These are phyloP conservation scores for Chlamydomonas sphaeroides DNA, from an alignment of 139 green algal genomes.

Conservation along the genomic window DNA sequence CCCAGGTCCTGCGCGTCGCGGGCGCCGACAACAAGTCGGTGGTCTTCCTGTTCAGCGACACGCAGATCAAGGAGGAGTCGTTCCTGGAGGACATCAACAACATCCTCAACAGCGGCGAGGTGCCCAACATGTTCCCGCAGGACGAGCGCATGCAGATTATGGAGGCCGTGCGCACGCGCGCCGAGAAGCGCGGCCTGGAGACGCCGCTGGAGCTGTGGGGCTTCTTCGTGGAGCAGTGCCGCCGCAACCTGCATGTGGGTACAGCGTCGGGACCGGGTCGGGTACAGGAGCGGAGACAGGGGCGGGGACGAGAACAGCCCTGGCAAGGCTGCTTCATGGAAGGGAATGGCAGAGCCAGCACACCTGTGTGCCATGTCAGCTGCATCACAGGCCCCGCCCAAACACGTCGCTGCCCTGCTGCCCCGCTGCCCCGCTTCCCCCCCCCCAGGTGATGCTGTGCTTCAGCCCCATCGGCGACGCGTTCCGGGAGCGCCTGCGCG, in stretches of 20 bases:
- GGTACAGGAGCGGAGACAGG: too few species aligned
- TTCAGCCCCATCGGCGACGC: constrained; percentile 75
- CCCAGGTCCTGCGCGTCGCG: constrained; percentile 59
- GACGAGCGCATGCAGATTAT: constrained; percentile 76
- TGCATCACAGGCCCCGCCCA: too few species aligned
- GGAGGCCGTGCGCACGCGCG: constrained; percentile 69
- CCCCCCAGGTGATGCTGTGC: constrained; percentile 76
- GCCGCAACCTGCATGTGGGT: constrained; percentile 76
- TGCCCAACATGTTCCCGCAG: constrained; percentile 82
- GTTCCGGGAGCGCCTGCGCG: constrained; percentile 77
- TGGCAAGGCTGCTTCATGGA: too few species aligned
- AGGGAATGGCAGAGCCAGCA: too few species aligned
- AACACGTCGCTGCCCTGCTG: too few species aligned
- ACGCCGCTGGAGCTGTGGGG: constrained; percentile 79
- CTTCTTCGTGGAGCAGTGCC: constrained; percentile 73
- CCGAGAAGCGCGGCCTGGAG: constrained; percentile 73
- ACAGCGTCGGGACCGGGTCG: constrained; percentile 70
- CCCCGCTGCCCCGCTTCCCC: too few species aligned
- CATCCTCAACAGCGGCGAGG: constrained; percentile 82
- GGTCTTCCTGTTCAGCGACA: constrained; percentile 83
- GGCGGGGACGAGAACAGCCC: too few species aligned
- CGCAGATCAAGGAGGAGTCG: constrained; percentile 82
- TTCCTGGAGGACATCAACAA: constrained; percentile 91
- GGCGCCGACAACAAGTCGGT: constrained; percentile 59
- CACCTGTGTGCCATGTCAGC: too few species aligned